Evolutionary conservation across 331 rosid genomes (phyloP).

Genomic region (Saraca asoca): DNA sequence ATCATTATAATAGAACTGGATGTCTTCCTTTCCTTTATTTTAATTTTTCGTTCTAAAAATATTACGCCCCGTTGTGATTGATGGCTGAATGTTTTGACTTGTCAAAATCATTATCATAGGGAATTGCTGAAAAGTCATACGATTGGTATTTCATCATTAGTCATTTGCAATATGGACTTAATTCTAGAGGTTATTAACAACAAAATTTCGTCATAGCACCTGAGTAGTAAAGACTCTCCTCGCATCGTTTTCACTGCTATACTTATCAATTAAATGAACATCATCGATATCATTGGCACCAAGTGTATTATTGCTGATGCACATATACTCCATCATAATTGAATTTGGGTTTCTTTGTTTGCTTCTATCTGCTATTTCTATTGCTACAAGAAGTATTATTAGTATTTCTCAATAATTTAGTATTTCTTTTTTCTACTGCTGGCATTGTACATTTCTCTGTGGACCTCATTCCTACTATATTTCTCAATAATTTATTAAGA

Average conservation of each 20-base stretch:
- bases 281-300: conserved; percentile 19
- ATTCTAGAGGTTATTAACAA: background rate
- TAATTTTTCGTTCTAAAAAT: too few relatives aligned
- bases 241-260: conserved; percentile 1
- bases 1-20: conserved; percentile 4
- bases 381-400: conserved; percentile 28
- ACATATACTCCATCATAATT: conserved; percentile 23
- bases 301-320: conserved; percentile 25
- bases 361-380: background rate
- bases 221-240: too few relatives aligned
- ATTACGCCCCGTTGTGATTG: background rate
- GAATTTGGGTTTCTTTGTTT: conserved; percentile 12
- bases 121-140: conserved; percentile 9
- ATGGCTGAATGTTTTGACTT: conserved; percentile 2
- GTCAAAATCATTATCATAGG: conserved; percentile 2
- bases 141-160: conserved; percentile 15
- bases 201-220: background rate
- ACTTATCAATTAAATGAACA: conserved; percentile 6
- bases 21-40: conserved; percentile 1
- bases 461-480: conserved; percentile 18
- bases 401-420: background rate
- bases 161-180: conserved; percentile 4
- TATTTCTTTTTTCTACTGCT: background rate
- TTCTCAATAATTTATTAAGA: conserved; percentile 25
- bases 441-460: conserved; percentile 18